phyloP scores from a whole-genome alignment of 345 rosid species.

The Noccaea bulbosa region DNA sequence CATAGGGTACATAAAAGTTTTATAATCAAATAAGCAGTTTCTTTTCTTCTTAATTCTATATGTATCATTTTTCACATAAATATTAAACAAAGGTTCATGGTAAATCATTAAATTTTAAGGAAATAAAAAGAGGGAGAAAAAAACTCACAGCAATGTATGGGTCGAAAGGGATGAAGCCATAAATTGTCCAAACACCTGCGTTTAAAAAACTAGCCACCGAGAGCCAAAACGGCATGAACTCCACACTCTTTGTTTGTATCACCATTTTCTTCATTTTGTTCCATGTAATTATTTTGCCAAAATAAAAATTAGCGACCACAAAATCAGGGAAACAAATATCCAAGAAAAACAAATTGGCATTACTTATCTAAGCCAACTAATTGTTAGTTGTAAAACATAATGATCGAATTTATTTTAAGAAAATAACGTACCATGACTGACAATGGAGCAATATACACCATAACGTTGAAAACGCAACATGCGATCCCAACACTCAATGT shows the following conservation, averaged over 20 bases:
- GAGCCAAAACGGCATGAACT: slow-evolving; percentile 82
- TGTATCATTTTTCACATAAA: too few relatives aligned
- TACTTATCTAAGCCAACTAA: too few relatives aligned
- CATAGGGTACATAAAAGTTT: too few relatives aligned
- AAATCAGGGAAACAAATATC: too few relatives aligned
- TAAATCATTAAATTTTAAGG: slow-evolving; percentile 3
- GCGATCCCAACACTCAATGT: slow-evolving; percentile 66
- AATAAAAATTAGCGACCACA: not conserved
- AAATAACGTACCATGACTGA: slow-evolving; percentile 66
- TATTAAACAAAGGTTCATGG: not conserved
- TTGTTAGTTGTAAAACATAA: too few relatives aligned
- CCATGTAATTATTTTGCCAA: slow-evolving; percentile 15
- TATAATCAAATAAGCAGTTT: too few relatives aligned
- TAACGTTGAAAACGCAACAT: slow-evolving; percentile 61
- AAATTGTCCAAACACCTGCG: slow-evolving; percentile 69
- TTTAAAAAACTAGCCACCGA: slow-evolving; percentile 72
- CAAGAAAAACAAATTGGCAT: too few relatives aligned
- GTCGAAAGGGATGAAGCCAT: slow-evolving; percentile 74
- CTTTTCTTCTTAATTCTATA: too few relatives aligned
- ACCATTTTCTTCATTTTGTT: slow-evolving; percentile 69
- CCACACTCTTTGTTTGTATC: slow-evolving; percentile 79
- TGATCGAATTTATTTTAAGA: too few relatives aligned
- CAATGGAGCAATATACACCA: slow-evolving; percentile 90
- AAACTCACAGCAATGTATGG: slow-evolving; percentile 64
- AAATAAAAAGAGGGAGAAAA: not conserved